Evolutionary conservation across 2,329 filamentous ascomycete genomes (phyloP), one percentile per base, ranked within the genome.

Genomic region (Pezicula neosporulosa): DNA sequence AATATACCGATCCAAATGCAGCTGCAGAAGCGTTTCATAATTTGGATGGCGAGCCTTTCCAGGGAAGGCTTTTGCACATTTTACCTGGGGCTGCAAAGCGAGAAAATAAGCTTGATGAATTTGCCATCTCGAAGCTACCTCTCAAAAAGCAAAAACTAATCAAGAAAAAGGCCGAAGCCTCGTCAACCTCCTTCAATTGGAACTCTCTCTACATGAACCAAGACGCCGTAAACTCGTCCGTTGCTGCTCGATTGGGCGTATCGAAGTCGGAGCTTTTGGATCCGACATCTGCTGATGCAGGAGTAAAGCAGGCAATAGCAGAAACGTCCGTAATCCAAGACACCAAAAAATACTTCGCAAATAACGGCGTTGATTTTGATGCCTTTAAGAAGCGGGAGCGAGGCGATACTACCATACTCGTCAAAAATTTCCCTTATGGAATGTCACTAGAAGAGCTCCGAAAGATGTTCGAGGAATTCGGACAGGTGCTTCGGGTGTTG

Each of bases 181-280:
- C 88, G 8, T 86, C 85, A 28, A 83, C 81, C 45, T 84, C 82
- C 1, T 97, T 97, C 73, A 96, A 93, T 68, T 99, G 94, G 94
- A 99, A 99, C 74, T 93, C 92, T n/a, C 77, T 99, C n/a, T 99
- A 94, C 70, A 95, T 99, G 89, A 97, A 88, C 70, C 88, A 90
- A 72, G 92, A 99, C 74, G 90, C 94, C 47, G 91, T 99, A 48
- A 92, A 97, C 71, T 85, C 89, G 45, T 95, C 92, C 6, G 83
- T 96, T 55, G 90, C 94, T 44, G 83, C 86, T 65, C 87, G 92
- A 49, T 78, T 99, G 51, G 92, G 93, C 44, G 82, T 99, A 51
- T 87, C 88, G 50, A 99, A 99, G 74, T 86, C 90, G 10, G 91
- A 96, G 62, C 73, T 99, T 51, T 78, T 99, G 43, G 93, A 99